Evolutionary conservation across 257 asterid genomes (phyloP), one percentile per base, ranked within the genome.

Genomic region (Solanum bulbocastanum): DNA sequence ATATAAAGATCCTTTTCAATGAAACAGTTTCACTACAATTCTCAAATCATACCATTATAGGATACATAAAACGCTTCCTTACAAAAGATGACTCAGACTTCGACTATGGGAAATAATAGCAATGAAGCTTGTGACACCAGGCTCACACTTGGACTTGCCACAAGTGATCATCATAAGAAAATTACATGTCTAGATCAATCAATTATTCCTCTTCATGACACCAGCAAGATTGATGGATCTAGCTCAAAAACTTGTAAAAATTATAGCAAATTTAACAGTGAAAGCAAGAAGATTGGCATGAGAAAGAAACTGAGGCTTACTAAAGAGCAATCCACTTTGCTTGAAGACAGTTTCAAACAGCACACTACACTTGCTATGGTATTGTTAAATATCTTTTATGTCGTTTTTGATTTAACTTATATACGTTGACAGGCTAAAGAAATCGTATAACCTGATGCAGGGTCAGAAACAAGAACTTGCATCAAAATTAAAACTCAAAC

Each of bases 291-390:
- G 86, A 87, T 69, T 83, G 91, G 88, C 27, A 87, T 87, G 39
- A 89, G 95, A 56, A 93, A 92, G 76, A 94, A 94, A 88, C 12
- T 93, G 91, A 94, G 94, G 93, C 94, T 94, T 72, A 89, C 90
- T 27, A 90, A 74, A 87, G 94, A 93, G 46, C 95, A 94, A 56
- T 72, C 90, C 3, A 88, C 86, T 40, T 83, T 92, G 85, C 95
- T 93, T 83, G 94, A 94, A 90, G 94, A 90, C 52, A 90, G 92
- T 78, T 94, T 92, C 94, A 87, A 89, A 88, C 90, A 65, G 23
- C 90, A 91, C 20, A 87, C 89, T 10, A 93, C 94, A 56, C 93
- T 92, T 20, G 91, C 90, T 10, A 91, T 88, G 92, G 98, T 94
- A 30, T 36, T 35, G 23, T 39, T 22, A 46, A 33, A 32, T 22